Evolutionary conservation across 495 filamentous ascomycete species (phyloP), one percentile per base, ranked within the genome.

Genomic region (Penicillium chermesinum): DNA sequence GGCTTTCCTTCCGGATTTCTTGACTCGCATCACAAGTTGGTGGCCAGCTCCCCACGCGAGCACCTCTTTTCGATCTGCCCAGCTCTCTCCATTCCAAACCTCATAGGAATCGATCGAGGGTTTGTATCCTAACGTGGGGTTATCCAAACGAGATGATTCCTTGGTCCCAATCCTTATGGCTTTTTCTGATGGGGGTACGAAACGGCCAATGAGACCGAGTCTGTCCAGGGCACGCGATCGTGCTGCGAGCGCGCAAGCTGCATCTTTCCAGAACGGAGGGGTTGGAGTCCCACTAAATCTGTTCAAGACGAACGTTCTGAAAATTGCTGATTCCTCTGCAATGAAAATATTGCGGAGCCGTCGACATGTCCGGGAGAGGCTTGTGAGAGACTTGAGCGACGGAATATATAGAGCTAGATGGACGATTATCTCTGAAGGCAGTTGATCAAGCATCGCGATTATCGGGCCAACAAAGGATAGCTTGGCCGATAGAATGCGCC

Each of bases 61-160:
- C 0, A 81, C 70, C 48, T 85, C 81, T 34, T 69, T 72, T 52
- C 76, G 63, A 38, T 79, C 70, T 13, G 65, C 61, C 80, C 81
- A 85, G 33, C 50, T 38, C 0, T 62, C 59, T 3, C 72, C 72
- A 48, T 69, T 70, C 71, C 76, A 80, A 4, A 66, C 58, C 44
- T 85, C 80, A 48, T 80, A 81, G 10, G 77, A 79, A 53, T 84
- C 78, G 19, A 87, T 73, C 15, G 76, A 69, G 14, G 84, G 82
- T 20, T 73, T 71, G 55, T 82, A 86, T 5, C 81, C 82, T 52
- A 85, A 74, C 3, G 80, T 87, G 44, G 85, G 82, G 19, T 74
- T 78, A 45, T 67, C 62, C 44, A 32, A 55, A 47, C 65, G 60
- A 16, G 46, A 65, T 17, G 55, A 52, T 41, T 56, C 58, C 22